Evolutionary conservation across 2,329 filamentous ascomycete genomes (phyloP), one percentile per base, ranked within the genome.

Genomic region (Incumbomyces lentus): DNA sequence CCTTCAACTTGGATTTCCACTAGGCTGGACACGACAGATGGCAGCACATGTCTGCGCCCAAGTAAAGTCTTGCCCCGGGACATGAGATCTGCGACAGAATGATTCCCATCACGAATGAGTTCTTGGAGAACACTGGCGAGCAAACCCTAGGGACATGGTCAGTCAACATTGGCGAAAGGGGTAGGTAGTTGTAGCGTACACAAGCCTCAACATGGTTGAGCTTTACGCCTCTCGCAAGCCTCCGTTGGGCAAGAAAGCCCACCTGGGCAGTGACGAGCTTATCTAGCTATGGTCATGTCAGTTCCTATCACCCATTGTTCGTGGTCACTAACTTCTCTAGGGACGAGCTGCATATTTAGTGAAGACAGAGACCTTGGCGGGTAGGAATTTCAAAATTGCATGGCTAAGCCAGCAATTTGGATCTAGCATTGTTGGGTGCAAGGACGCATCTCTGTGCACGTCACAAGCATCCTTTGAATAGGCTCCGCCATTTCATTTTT

Each of bases 71-170:
- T 81, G 57, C 90, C 90, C 53, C 95, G 78, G 51, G 79, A 72
- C 89, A 96, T 96, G 62, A 96, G 85, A 64, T 95, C 88, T 33
- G 89, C 83, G 45, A 96, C 90, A 12, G 78, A 84, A 69, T 95
- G 86, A 56, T 84, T 81, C 62, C 90, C 90, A 90, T 96, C 90
- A 64, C 90, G 89, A 64, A 96, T 93, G 59, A 95, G 82, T 76
- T 96, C 90, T 66, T 95, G 90, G 41, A 96, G 75, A 64, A 89
- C 89, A 62, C 79, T 88, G 52, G 89, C 82, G 60, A 95, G 93
- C 55, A 63, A 52, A 18, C 64, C 62, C 62, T 67, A 55, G 62
- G 26, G 11, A 40, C 10, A 17, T 22, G 7, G 31, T 54, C 34
- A 53, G 50, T 36, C 12, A 30, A n/a, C 12, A 22, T n/a, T 18